Evolutionary conservation across 192 early-diverging fungal species (phyloP).

Genomic region (Coemansia sp.): DNA sequence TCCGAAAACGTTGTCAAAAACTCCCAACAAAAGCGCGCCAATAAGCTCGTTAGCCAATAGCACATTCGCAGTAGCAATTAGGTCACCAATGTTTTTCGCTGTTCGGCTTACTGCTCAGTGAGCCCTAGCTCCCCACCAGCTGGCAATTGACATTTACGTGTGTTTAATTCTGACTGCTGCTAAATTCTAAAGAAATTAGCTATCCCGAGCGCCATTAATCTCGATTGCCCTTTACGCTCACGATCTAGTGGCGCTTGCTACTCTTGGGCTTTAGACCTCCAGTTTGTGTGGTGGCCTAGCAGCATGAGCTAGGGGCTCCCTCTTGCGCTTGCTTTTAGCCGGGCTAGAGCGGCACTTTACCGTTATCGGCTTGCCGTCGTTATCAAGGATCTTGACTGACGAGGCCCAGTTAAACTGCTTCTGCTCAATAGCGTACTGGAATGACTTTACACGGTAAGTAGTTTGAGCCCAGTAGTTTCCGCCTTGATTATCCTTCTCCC

Average conservation of each 20-base stretch:
- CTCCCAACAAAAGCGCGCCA: background rate
- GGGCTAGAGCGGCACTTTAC: slow-evolving; percentile 1
- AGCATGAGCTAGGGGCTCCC: background rate
- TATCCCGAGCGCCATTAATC: background rate
- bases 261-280: background rate
- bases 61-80: background rate
- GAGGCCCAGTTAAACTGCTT: slow-evolving; percentile 27
- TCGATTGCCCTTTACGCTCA: background rate
- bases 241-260: background rate
- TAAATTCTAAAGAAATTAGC: background rate
- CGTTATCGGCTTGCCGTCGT: background rate
- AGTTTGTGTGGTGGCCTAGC: background rate
- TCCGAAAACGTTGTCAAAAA: background rate
- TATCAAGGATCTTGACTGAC: slow-evolving; percentile 45
- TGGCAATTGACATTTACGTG: background rate
- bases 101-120: background rate
- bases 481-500: slow-evolving; percentile 24
- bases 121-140: background rate
- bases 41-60: too few relatives aligned
- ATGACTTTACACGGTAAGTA: slow-evolving; percentile 51
- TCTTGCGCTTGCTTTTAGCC: background rate
- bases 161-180: too few relatives aligned
- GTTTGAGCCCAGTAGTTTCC: slow-evolving; percentile 46
- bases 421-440: slow-evolving; percentile 32
- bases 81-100: background rate